These are phyloP conservation scores for Psilocybe azurescens DNA, from an alignment of 768 basidiomycete genomes.

Conservation along the genomic window DNA sequence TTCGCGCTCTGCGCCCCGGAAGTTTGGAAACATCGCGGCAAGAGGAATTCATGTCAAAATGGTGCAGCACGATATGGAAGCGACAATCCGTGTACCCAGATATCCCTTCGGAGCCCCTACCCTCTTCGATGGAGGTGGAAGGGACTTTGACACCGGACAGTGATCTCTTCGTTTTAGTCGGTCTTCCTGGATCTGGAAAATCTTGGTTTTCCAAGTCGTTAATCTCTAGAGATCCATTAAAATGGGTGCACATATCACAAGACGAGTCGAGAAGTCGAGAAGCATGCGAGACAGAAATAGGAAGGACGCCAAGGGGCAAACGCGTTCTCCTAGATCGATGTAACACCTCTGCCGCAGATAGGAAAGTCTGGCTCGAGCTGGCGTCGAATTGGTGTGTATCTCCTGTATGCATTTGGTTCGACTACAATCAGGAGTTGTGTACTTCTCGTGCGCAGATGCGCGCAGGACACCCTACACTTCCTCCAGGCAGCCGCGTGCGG, in stretches of 20 bases:
- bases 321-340: slow-evolving; percentile 61
- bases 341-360: slow-evolving; percentile 52
- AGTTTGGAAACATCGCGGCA: slow-evolving; percentile 63
- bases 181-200: slow-evolving; percentile 67
- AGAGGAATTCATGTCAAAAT: slow-evolving; percentile 60
- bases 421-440: slow-evolving; percentile 55
- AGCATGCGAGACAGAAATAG: slow-evolving; percentile 56
- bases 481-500: slow-evolving; percentile 57
- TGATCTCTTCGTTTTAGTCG: slow-evolving; percentile 61
- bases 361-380: slow-evolving; percentile 55
- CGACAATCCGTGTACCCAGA: slow-evolving; percentile 56
- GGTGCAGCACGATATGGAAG: slow-evolving; percentile 66
- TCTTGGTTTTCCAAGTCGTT: slow-evolving; percentile 58
- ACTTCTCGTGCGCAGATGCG: slow-evolving; percentile 59
- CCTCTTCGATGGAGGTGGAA: slow-evolving; percentile 50
- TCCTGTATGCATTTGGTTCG: slow-evolving; percentile 61
- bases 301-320: slow-evolving; percentile 37
- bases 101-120: slow-evolving; percentile 53
- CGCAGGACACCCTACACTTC: slow-evolving; percentile 62
- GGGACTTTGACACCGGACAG: slow-evolving; percentile 27
- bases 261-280: slow-evolving; percentile 59
- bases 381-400: slow-evolving; percentile 50
- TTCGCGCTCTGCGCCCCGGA: slow-evolving; percentile 58
- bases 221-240: slow-evolving; percentile 44
- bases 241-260: slow-evolving; percentile 56